phyloP scores from a whole-genome alignment of 345 rosid species.

The Corchorus capsularis region DNA sequence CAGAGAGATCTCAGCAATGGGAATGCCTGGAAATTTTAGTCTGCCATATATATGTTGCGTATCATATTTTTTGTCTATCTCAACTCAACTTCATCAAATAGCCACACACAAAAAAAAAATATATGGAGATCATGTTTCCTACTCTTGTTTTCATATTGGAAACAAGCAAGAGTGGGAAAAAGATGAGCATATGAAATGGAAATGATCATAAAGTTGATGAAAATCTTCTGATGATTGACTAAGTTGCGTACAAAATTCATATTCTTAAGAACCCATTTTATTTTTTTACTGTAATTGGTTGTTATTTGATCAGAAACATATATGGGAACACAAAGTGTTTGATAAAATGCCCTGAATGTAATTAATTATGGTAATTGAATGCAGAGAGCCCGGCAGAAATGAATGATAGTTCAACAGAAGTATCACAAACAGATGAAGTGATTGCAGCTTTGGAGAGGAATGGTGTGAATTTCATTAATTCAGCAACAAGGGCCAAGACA shows the following conservation, averaged over 20 bases:
- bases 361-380: neutral
- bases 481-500: conserved; percentile 58
- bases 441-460: conserved; percentile 72
- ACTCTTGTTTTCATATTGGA: no score
- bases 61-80: neutral
- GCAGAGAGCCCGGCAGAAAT: conserved; percentile 47
- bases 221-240: no score
- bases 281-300: neutral
- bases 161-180: no score
- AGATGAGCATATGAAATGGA: no score
- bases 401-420: conserved; percentile 39
- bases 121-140: no score
- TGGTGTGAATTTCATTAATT: conserved; percentile 70
- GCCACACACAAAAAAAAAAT: neutral
- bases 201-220: no score
- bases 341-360: neutral
- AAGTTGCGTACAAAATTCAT: neutral
- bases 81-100: neutral
- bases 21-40: neutral
- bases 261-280: neutral
- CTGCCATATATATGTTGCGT: neutral
- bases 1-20: neutral
- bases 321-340: no score
- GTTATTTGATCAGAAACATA: neutral
- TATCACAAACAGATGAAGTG: conserved; percentile 61